Conservation (phyloP, 2,329 filamentous ascomycete species). For the Tolypocladium pustulatum region DNA sequence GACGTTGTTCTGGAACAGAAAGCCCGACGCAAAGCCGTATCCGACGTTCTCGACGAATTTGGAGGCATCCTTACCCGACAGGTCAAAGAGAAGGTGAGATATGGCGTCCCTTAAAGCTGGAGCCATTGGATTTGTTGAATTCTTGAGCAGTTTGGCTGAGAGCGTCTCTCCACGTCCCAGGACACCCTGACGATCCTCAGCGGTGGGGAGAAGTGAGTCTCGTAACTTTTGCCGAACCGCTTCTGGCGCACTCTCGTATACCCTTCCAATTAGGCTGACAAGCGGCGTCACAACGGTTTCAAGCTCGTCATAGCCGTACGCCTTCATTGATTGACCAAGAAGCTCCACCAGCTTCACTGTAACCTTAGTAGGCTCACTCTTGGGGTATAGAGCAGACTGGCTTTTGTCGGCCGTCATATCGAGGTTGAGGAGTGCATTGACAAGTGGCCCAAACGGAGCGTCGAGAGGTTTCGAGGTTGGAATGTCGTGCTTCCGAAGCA, state of each 20-base stretch:
- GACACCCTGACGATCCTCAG: slow-evolving; percentile 64
- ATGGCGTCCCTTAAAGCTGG: slow-evolving; percentile 65
- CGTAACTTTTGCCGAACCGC: slow-evolving; percentile 52
- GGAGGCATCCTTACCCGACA: slow-evolving; percentile 70
- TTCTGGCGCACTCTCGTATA: slow-evolving; percentile 61
- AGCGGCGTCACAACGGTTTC: slow-evolving; percentile 63
- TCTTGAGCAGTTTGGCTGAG: slow-evolving; percentile 63
- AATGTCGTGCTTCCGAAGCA: slow-evolving; percentile 52
- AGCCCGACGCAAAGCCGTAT: slow-evolving; percentile 88
- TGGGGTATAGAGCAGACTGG: slow-evolving; percentile 54
- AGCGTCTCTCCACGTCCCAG: slow-evolving; percentile 68
- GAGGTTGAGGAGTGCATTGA: slow-evolving; percentile 76
- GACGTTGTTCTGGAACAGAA: slow-evolving; percentile 76
- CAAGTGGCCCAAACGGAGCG: slow-evolving; percentile 56
- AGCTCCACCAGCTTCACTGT: slow-evolving; percentile 58
- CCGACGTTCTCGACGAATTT: slow-evolving; percentile 86
- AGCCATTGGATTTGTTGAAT: slow-evolving; percentile 63
- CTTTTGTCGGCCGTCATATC: slow-evolving; percentile 49
- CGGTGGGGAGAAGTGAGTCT: slow-evolving; percentile 60
- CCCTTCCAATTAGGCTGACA: slow-evolving; percentile 58
- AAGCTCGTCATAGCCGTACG: slow-evolving; percentile 58
- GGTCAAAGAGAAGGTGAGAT: slow-evolving; percentile 72
- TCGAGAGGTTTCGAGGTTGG: slow-evolving; percentile 58
- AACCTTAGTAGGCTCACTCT: slow-evolving; percentile 46
- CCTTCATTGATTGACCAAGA: slow-evolving; percentile 53